A percentile compares a stretch with the other conserved stretches of the same genome.
These are phyloP conservation scores for Torulaspora quercuum DNA, from an alignment of 805 yeast species.

Conservation along the genomic window DNA sequence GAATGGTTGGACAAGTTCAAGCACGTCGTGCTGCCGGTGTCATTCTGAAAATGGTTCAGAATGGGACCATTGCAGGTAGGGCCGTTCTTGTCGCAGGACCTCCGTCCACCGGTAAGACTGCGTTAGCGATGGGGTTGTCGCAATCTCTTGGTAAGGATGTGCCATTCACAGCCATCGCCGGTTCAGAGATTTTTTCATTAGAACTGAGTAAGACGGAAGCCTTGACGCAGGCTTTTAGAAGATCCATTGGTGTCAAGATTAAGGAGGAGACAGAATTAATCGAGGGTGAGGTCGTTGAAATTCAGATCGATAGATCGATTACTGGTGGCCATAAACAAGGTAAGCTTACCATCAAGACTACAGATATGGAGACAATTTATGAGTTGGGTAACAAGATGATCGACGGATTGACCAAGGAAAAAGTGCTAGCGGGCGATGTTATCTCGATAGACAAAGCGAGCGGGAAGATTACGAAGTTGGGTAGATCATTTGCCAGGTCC, in stretches of 20 bases:
- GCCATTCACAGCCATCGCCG: conserved; percentile 94
- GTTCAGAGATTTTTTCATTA: conserved; percentile 86
- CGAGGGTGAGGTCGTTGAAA: conserved; percentile 98
- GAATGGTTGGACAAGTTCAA: conserved; percentile 95
- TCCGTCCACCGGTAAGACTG: conserved; percentile 98
- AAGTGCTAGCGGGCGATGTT: conserved; percentile 95
- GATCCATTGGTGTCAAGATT: conserved; percentile 90
- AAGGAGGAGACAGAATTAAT: conserved; percentile 96
- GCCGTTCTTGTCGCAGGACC: conserved; percentile 97
- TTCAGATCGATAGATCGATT: conserved; percentile 86
- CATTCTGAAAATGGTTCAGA: conserved; percentile 86
- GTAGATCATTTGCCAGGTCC: conserved; percentile 93
- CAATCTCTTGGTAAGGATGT: conserved; percentile 67
- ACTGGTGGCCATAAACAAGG: conserved; percentile 99
- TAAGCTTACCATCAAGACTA: conserved; percentile 91
- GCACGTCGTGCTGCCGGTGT: conserved; percentile 97
- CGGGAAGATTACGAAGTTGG: conserved; percentile 90
- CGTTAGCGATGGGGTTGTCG: conserved; percentile 90
- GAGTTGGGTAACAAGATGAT: conserved; percentile 94
- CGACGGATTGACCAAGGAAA: conserved; percentile 89
- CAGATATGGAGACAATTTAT: conserved; percentile 98
- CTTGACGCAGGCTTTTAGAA: conserved; percentile 92
- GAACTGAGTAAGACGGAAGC: conserved; percentile 96
- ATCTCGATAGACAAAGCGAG: conserved; percentile 92
- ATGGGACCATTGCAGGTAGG: conserved; percentile 93